Base-by-base conservation (phyloP, 176 grass and related monocot genomes). In the Ananas comosus region DNA sequence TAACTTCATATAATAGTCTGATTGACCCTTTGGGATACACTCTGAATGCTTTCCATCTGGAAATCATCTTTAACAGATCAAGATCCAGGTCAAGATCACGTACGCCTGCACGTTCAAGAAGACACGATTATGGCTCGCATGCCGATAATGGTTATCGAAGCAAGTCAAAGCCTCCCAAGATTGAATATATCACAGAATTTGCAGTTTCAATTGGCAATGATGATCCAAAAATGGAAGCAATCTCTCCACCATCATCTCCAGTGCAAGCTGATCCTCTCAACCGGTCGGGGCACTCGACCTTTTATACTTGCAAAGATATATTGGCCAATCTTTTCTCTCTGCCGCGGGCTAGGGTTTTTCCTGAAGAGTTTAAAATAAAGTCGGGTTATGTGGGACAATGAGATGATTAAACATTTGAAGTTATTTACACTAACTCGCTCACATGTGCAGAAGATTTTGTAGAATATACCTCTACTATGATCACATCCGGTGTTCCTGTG, bases 161-260 rank as follows among this genome's bases (percentile, higher is more conserved):
- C 87, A 99, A 93, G 77, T 59, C 80, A 21, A 99, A 81, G 72
- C 54, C 84, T 74, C 84, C 79, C 11, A 99, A 87, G 71, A 86
- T 99, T 72, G 94, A 99, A 70, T 99, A 93, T 80, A 93, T 93
- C 64, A 99, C 90, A 78, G 94, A 99, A 77, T 99, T 99, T 86
- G 94, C 89, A 78, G 94, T 86, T 83, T 80, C 82, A 73, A 76
- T 78, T 78, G 70, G 72, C 66, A 76, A 70, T 73, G 70, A 70
- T 86, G 80, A 76, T 21, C 50, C 77, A 50, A 93, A 90, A 83
- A 69, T 87, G 70, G 76, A 83, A 83, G 87, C 84, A 78, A 83
- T 93, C 24, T 99, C 94, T 80, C 90, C 90, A 14, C 94, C 90
- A 83, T 88, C 87, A 33, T 99, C 94, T 88, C 94, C 94, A 82